Evolutionary conservation across 1,284 basidiomycete genomes (phyloP).

Genomic region (Leccinum subatratum): DNA sequence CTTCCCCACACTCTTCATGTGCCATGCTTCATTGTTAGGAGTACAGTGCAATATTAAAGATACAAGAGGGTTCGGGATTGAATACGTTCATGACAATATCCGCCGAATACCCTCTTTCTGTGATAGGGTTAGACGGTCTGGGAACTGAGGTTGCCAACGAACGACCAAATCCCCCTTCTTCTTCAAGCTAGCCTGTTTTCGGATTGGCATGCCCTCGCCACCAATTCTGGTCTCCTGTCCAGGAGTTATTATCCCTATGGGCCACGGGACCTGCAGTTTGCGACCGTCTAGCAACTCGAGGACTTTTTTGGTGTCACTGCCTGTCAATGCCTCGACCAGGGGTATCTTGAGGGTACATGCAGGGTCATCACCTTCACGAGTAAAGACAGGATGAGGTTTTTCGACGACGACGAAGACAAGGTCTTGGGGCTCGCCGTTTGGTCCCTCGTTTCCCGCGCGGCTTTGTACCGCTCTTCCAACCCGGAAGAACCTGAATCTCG

Average conservation of each 20-base stretch:
- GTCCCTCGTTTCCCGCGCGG: slow-evolving; percentile 79
- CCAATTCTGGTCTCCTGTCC: slow-evolving; percentile 65
- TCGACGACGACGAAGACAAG: slow-evolving; percentile 90
- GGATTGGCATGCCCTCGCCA: slow-evolving; percentile 88
- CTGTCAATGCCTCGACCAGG: slow-evolving; percentile 80
- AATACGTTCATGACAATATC: slow-evolving; percentile 45
- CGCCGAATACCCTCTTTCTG: slow-evolving; percentile 81
- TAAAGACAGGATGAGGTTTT: slow-evolving; percentile 76
- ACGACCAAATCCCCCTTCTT: slow-evolving; percentile 82
- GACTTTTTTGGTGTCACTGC: slow-evolving; percentile 45
- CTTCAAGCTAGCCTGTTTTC: slow-evolving; percentile 70
- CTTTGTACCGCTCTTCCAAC: slow-evolving; percentile 88
- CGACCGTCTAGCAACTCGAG: slow-evolving; percentile 77
- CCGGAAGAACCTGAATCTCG: slow-evolving; percentile 82
- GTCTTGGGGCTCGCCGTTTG: slow-evolving; percentile 73
- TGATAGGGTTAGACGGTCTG: slow-evolving; percentile 61
- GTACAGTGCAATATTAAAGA: slow-evolving; percentile 20
- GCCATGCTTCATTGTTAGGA: slow-evolving; percentile 6
- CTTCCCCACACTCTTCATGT: background rate
- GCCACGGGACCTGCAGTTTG: slow-evolving; percentile 64
- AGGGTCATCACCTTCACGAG: slow-evolving; percentile 79
- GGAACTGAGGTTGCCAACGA: slow-evolving; percentile 83
- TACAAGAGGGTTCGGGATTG: slow-evolving; percentile 3
- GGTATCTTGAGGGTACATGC: slow-evolving; percentile 60
- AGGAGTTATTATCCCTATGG: slow-evolving; percentile 73